A percentile compares a stretch with the other conserved stretches of the same genome.
Conservation (phyloP, 495 filamentous ascomycete genomes). For the Penicillium cinerascens region DNA sequence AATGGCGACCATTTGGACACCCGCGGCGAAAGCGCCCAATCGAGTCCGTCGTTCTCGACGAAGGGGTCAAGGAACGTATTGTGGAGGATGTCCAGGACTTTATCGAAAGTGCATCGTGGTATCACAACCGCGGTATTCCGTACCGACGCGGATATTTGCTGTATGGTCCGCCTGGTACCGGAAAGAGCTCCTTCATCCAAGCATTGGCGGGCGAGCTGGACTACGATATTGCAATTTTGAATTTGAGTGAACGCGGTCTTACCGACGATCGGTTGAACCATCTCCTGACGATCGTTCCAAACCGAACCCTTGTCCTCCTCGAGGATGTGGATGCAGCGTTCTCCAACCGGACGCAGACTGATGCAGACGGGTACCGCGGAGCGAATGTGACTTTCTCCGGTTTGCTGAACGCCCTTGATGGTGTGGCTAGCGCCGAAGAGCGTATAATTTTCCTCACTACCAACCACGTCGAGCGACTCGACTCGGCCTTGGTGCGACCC, state of each 20-base stretch:
- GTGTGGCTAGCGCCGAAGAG: conserved; percentile 92
- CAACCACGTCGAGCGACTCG: conserved; percentile 86
- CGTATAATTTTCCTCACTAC: conserved; percentile 92
- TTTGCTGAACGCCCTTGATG: conserved; percentile 88
- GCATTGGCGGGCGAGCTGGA: conserved; percentile 88
- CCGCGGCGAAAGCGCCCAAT: conserved; percentile 84
- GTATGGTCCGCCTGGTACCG: conserved; percentile 90
- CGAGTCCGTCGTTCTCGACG: conserved; percentile 80
- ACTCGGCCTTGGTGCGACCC: conserved; percentile 83
- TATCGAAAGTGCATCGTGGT: conserved; percentile 75
- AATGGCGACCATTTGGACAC: conserved; percentile 83
- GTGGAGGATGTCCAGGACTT: conserved; percentile 84
- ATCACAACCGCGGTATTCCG: conserved; percentile 89
- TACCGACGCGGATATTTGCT: conserved; percentile 92
- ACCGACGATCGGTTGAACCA: conserved; percentile 90
- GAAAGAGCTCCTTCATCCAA: conserved; percentile 96
- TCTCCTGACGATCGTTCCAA: conserved; percentile 82
- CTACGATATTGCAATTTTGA: conserved; percentile 91
- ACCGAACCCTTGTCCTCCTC: conserved; percentile 78
- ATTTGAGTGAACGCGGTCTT: conserved; percentile 86
- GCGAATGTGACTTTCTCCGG: conserved; percentile 95
- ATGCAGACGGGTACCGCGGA: conserved; percentile 81
- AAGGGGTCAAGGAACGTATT: conserved; percentile 82
- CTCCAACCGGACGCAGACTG: conserved; percentile 66
- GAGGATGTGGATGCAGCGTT: conserved; percentile 97